Base-by-base conservation (phyloP, 2,329 filamentous ascomycete species). In the Clonostachys byssicola region DNA sequence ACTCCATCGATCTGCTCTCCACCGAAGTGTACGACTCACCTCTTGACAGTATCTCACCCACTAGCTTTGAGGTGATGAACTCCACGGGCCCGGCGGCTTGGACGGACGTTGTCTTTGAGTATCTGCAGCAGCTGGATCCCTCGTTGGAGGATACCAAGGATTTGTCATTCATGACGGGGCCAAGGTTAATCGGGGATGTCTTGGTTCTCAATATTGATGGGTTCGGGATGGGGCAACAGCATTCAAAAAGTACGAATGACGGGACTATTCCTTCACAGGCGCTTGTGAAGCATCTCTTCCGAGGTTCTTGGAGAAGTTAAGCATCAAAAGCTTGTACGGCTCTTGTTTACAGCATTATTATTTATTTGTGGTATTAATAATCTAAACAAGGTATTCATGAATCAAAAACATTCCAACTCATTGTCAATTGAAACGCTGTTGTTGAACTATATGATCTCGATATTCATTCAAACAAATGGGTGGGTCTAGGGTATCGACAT, bases 31-130 rank as follows among this genome's bases (percentile, higher is more conserved):
- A 40, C 13, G 12, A 41, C 4, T 17, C 39, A 3, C 20, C 48
- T 14, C 12, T 49, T 14, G 6, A n/a, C 6, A 12, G 55, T 16
- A 43, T 62, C 3, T 44, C 52, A 20, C 51, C 55, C 9, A 52
- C 50, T 17, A 62, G 54, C 45, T 47, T 56, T 43, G 60, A 64
- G 34, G 58, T 64, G 6, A 57, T 64, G 54, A 62, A 56, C 47
- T 57, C 59, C 12, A 62, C 62, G 2, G 62, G 62, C 1, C 62
- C 62, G 1, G 56, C 58, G n/a, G 57, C 61, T 3, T 65, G 56
- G 52, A 62, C 61, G 12, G 62, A 62, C 16, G 55, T 61, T 13
- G 56, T 65, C 35, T 58, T 60, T 10, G 51, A 56, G 34, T 52
- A 61, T 43, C 45, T 65, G 41, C 55, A 53, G 42, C 40, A 48